Percentiles rank a stretch among this genome's conserved stretches.
Evolutionary conservation across 129 eudicot genomes (phyloP).

Genomic region (Arctium minus): DNA sequence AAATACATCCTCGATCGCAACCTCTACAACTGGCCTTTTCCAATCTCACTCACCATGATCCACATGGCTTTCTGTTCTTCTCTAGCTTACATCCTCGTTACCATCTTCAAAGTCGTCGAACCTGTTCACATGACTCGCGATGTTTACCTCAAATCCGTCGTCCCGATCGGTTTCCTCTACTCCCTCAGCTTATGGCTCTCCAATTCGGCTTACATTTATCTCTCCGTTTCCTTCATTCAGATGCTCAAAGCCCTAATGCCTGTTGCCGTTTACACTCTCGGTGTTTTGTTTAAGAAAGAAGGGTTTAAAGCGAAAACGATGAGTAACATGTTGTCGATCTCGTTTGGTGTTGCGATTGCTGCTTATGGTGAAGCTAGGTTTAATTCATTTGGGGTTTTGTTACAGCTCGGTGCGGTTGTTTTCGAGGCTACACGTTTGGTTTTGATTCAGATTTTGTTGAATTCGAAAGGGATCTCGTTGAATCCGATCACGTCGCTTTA

Average conservation of each 20-base stretch:
- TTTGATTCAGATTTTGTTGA: slow-evolving; percentile 54
- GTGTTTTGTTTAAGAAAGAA: slow-evolving; percentile 45
- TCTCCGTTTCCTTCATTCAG: slow-evolving; percentile 68
- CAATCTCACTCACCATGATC: slow-evolving; percentile 66
- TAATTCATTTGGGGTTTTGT: slow-evolving; percentile 40
- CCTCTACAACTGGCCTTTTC: slow-evolving; percentile 64
- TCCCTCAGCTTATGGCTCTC: slow-evolving; percentile 53
- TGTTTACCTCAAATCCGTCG: slow-evolving; percentile 53
- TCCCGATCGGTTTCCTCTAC: slow-evolving; percentile 60
- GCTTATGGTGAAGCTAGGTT: slow-evolving; percentile 75
- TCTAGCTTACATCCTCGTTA: slow-evolving; percentile 44
- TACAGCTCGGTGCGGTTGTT: slow-evolving; percentile 62
- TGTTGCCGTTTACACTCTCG: slow-evolving; percentile 57
- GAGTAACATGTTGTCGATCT: slow-evolving; percentile 59
- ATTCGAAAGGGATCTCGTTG: slow-evolving; percentile 51
- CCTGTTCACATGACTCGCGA: slow-evolving; percentile 52
- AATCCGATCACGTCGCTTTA: slow-evolving; percentile 67
- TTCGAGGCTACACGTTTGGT: slow-evolving; percentile 72
- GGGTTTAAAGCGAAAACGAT: slow-evolving; percentile 35
- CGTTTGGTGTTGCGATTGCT: slow-evolving; percentile 69
- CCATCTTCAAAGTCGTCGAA: slow-evolving; percentile 37
- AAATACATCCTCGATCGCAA: slow-evolving; percentile 61
- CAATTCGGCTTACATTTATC: slow-evolving; percentile 70
- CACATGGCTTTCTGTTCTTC: slow-evolving; percentile 64
- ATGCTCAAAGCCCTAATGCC: slow-evolving; percentile 77